A percentile compares a stretch with the other conserved stretches of the same genome.
These are phyloP conservation scores for Trichophyton schoenleinii DNA, from an alignment of 2,329 filamentous ascomycete genomes.

Conservation along the genomic window DNA sequence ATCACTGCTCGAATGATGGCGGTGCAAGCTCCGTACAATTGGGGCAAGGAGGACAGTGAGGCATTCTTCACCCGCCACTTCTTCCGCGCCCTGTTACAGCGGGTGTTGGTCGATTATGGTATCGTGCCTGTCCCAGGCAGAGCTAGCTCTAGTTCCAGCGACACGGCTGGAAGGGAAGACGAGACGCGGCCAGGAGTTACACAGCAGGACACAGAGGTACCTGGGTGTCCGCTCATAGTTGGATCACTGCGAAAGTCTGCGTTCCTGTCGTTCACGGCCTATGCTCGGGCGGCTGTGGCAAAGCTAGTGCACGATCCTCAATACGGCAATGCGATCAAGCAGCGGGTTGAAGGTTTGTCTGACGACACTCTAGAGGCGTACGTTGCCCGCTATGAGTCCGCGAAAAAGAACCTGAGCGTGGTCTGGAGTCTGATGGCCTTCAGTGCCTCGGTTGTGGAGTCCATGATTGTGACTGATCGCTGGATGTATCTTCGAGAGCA, in stretches of 20 bases:
- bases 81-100: constrained; percentile 79
- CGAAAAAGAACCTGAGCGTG: constrained; percentile 70
- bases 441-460: constrained; percentile 77
- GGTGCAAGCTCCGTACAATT: constrained; percentile 87
- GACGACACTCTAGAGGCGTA: constrained; percentile 67
- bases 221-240: constrained; percentile 68
- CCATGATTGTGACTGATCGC: constrained; percentile 76
- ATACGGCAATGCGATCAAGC: constrained; percentile 48
- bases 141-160: background rate
- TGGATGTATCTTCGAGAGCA: constrained; percentile 82
- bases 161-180: background rate
- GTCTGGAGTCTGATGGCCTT: constrained; percentile 96
- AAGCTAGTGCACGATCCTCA: constrained; percentile 57
- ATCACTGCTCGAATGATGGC: constrained; percentile 98
- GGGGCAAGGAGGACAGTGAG: constrained; percentile 68
- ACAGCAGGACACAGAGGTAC: constrained; percentile 16
- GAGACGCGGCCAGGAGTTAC: background rate
- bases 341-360: constrained; percentile 55
- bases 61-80: constrained; percentile 87
- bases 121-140: constrained; percentile 51
- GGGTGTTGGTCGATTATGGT: constrained; percentile 76
- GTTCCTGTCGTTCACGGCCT: constrained; percentile 61
- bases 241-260: constrained; percentile 70
- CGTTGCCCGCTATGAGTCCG: constrained; percentile 47
- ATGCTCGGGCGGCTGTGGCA: constrained; percentile 65